Base-by-base conservation (phyloP, 2,329 filamentous ascomycete genomes). In the Colletotrichum karsti region DNA sequence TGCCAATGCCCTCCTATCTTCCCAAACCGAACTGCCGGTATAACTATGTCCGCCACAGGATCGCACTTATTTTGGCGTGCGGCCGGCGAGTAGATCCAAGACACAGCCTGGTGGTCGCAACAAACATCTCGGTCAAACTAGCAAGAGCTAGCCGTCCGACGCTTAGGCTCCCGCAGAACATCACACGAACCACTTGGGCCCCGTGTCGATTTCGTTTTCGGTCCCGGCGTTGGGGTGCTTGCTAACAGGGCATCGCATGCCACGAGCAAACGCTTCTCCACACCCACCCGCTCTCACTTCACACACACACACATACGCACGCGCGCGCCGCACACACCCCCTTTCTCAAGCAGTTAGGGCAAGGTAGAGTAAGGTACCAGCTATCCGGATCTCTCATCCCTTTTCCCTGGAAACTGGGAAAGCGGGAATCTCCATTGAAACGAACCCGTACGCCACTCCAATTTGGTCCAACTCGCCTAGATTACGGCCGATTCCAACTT, bases 201-300 rank as follows among this genome's bases (percentile, higher is more conserved):
- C 65, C 48, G 65, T 68, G 65, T 60, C 54, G 48, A 68, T 68
- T 61, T 61, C 35, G 35, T 28, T 37, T 37, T 24, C 33, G 30
- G 53, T n/a, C 24, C 20, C 22, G 26, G 37, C 44, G 53, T 65
- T 20, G n/a, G n/a, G 42, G 24, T n/a, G 37, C 46, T 26, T 66
- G 55, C 61, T 55, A 42, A 68, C 65, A 66, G 65, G 65, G 65
- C 61, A 28, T 10, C 6, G 13, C 60, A 64, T 35, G 39, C 20
- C 18, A 57, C 44, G 30, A 33, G 26, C 18, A n/a, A n/a, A 63
- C 59, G 42, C 58, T 35, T 55, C 65, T 35, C 48, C 15, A 39
- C 51, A 10, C 28, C 9, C 41, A 13, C 18, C 24, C 22, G 13
- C 26, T 9, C 22, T n/a, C 13, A 30, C 26, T 9, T 26, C 12